phyloP scores from a whole-genome alignment of 1,284 basidiomycete species.

The Cryptococcus maquisensis region DNA sequence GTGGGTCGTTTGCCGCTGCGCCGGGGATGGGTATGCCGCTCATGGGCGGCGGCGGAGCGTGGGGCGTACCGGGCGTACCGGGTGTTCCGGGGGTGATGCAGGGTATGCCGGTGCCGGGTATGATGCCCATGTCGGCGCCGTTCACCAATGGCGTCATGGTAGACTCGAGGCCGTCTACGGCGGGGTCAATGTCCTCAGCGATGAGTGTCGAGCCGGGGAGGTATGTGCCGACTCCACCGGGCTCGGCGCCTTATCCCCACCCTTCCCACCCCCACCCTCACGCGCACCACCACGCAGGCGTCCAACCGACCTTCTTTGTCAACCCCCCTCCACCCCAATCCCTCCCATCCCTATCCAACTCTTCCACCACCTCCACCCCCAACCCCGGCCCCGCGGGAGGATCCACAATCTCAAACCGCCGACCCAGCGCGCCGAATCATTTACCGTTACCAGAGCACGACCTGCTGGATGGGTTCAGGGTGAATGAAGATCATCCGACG shows the following conservation, averaged over 20 bases:
- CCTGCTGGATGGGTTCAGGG: conserved; percentile 16
- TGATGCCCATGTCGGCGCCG: neutral
- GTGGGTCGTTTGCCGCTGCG: neutral
- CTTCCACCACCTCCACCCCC: neutral
- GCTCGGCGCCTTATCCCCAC: neutral
- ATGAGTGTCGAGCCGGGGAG: conserved; percentile 11
- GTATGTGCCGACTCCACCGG: neutral
- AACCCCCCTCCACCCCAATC: neutral
- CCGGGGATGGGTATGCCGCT: neutral
- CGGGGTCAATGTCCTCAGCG: conserved; percentile 24
- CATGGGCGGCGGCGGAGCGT: neutral
- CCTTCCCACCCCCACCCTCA: no score
- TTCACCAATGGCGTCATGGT: no score
- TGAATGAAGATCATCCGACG: conserved; percentile 24
- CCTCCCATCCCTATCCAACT: neutral
- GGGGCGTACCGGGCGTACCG: neutral
- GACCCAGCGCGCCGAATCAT: conserved; percentile 27
- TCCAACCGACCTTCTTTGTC: neutral
- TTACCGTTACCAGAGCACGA: conserved; percentile 19
- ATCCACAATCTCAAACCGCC: conserved; percentile 6
- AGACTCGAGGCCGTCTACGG: conserved; percentile 21
- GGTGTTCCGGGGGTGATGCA: neutral
- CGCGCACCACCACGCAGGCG: no score
- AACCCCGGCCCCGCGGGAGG: neutral
- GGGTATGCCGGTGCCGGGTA: neutral